Base-by-base conservation (phyloP, 495 filamentous ascomycete genomes). In the Aspergillus panamensis region DNA sequence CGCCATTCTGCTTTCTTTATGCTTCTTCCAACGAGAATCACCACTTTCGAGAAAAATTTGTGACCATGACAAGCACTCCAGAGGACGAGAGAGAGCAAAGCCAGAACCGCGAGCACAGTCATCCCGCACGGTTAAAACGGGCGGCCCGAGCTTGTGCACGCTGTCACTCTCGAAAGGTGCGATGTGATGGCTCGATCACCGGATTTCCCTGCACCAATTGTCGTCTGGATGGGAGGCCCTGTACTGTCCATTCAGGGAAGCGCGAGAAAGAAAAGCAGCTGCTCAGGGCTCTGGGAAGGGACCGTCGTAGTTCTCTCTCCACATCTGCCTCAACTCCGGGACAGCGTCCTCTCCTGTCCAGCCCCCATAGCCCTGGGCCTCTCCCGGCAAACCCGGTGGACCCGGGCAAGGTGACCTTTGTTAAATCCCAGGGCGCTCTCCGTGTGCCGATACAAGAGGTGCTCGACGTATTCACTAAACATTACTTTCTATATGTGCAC, bases 141-240 rank as follows among this genome's bases (percentile, higher is more conserved):
- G 48, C 59, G 6, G 50, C 59, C 19, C 59, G 59, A 19, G 59
- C 59, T 31, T 62, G 59, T 33, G 33, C 50, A 16, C 55, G 55
- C 50, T 62, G 59, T 30, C 59, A 62, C 40, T 53, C 50, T 13
- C 54, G 59, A 16, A 62, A 62, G 39, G 59, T 62, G 25, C 54
- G 59, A n/a, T 62, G 59, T 48, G 59, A 62, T 51, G 59, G 59
- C 48, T 56, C 54, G 16, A 62, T 62, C 37, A 62, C 55, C 33
- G 59, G 59, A 13, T 62, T 62, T n/a, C 59, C 59, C 43, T 62
- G 59, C 43, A 62, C 59, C 39, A 62, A 62, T 47, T 62, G 59
- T 44, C 59, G 59, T 35, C 44, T 62, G 16, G 59, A 62, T 43
- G 53, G 51, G 8, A 39, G 43, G 20, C 20, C 59, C 29, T 62